These are phyloP conservation scores for Phytophthora chlamydospora DNA, from an alignment of 352 stramenopile genomes.

Conservation along the genomic window DNA sequence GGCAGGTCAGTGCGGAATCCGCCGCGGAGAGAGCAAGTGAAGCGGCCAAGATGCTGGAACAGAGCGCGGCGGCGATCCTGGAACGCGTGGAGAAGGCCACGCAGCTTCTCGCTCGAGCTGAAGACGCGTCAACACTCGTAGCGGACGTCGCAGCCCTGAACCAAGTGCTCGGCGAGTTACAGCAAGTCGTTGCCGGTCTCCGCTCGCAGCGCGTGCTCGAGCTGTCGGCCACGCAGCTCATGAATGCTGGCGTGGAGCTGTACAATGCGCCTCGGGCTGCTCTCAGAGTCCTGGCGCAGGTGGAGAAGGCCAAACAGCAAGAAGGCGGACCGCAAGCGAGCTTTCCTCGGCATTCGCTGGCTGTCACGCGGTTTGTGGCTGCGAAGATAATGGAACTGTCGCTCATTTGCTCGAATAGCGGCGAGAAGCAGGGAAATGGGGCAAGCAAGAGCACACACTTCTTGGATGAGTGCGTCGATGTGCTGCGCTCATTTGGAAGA, in stretches of 20 bases:
- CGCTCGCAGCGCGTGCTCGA: constrained; percentile 35
- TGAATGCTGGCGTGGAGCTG: constrained; percentile 66
- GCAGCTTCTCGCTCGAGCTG: constrained; percentile 20
- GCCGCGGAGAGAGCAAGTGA: constrained; percentile 13
- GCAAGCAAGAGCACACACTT: constrained; percentile 34
- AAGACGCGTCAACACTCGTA: neutral
- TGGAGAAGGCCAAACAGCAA: constrained; percentile 24
- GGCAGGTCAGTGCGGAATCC: constrained; percentile 26
- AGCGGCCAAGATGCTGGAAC: constrained; percentile 13
- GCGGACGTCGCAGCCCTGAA: constrained; percentile 9
- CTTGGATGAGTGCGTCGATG: constrained; percentile 71
- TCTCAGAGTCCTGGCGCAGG: constrained; percentile 38
- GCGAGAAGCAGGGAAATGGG: neutral
- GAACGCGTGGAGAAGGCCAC: constrained; percentile 27
- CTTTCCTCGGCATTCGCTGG: constrained; percentile 40
- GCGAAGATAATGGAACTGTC: constrained; percentile 71
- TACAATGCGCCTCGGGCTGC: constrained; percentile 68
- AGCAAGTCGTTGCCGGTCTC: constrained; percentile 30
- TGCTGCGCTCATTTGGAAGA: constrained; percentile 74
- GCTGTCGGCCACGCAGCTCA: constrained; percentile 41
- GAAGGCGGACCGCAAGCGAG: neutral
- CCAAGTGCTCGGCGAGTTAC: constrained; percentile 38
- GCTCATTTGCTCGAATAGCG: constrained; percentile 40
- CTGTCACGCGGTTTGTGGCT: constrained; percentile 56
- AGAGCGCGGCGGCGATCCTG: constrained; percentile 21